Evolutionary conservation across 176 grass and related monocot species (phyloP), one percentile per base, ranked within the genome.

Genomic region (Aechmea fasciata): DNA sequence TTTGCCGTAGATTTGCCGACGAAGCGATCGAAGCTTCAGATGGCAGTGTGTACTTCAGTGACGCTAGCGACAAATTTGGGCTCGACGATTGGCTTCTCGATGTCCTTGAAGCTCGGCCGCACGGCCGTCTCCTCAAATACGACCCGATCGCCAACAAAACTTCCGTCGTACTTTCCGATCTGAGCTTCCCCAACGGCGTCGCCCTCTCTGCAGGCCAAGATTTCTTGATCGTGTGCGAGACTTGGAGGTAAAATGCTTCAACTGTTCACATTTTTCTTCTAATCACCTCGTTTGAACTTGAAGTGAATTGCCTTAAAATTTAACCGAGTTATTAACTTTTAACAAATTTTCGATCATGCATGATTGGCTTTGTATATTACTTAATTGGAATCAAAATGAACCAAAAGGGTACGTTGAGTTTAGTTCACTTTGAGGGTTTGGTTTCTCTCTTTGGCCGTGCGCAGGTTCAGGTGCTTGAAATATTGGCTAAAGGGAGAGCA

Each of bases 71-170:
- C 23, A 75, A 75, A 74, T 89, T 84, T 51, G 76, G 69, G 54
- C 73, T 91, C n/a, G 51, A 83, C 10, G 7, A 48, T 18, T 91
- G 78, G 81, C 14, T 78, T 73, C 76, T 87, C 19, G 78, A 70
- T 67, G 51, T 66, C 53, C 1, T 91, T 3, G 83, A 96, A 78
- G 29, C 76, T 17, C 55, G 51, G 48, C 70, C 75, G 72, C 63
- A 72, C 3, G 92, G 92, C 48, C 85, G 92, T 19, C 83, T 96
- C 81, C 92, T 96, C 81, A 84, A 77, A 71, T 91, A 87, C 64
- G 85, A 91, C 65, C 80, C 92, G 11, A 33, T 63, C 51, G 68
- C 78, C 29, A 80, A 80, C 61, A 13, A 59, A 17, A 66, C 85
- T 0, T 77, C 80, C 28, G 73, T 84, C 61, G 73, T 78, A 64